A percentile compares a stretch with the other conserved stretches of the same genome.
Evolutionary conservation across 1,139 yeast genomes (phyloP).

Genomic region (Saccharomyces hybrid): DNA sequence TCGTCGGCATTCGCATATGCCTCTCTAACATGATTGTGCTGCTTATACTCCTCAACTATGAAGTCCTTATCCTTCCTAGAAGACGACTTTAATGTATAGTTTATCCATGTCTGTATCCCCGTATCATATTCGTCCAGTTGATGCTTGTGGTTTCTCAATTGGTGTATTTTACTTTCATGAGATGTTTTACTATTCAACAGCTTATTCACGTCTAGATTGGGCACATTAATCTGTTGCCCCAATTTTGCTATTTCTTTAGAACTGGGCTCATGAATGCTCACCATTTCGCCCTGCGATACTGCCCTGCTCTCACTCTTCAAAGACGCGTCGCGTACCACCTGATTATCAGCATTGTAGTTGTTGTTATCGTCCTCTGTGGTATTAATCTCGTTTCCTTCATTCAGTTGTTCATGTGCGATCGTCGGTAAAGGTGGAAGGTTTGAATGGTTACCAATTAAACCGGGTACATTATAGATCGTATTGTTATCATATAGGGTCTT

Average conservation of each 20-base stretch:
- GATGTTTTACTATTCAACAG: slow-evolving; percentile 19
- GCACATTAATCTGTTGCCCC: slow-evolving; percentile 14
- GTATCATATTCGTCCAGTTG: slow-evolving; percentile 23
- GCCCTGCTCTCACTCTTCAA: neutral
- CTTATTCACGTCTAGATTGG: slow-evolving; percentile 21
- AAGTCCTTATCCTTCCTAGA: slow-evolving; percentile 21
- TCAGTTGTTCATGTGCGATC: neutral
- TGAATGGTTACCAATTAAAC: slow-evolving; percentile 22
- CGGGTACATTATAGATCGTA: slow-evolving; percentile 33
- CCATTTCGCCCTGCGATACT: slow-evolving; percentile 9
- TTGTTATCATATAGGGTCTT: slow-evolving; percentile 32
- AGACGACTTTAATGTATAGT: slow-evolving; percentile 26
- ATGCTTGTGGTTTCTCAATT: slow-evolving; percentile 17
- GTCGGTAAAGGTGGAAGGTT: slow-evolving; percentile 30
- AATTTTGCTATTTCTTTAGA: slow-evolving; percentile 13
- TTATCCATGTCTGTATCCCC: slow-evolving; percentile 30
- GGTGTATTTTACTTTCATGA: slow-evolving; percentile 21
- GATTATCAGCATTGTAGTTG: neutral
- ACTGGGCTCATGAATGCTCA: slow-evolving; percentile 15
- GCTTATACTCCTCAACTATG: slow-evolving; percentile 29
- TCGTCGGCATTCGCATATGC: slow-evolving; percentile 34
- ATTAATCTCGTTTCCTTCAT: neutral
- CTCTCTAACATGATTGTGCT: slow-evolving; percentile 30
- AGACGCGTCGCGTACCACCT: neutral
- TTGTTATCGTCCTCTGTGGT: neutral